A percentile compares a stretch with the other conserved stretches of the same genome.
These are phyloP conservation scores for Mortierella claussenii DNA, from an alignment of 192 early-diverging fungal species.

Conservation along the genomic window DNA sequence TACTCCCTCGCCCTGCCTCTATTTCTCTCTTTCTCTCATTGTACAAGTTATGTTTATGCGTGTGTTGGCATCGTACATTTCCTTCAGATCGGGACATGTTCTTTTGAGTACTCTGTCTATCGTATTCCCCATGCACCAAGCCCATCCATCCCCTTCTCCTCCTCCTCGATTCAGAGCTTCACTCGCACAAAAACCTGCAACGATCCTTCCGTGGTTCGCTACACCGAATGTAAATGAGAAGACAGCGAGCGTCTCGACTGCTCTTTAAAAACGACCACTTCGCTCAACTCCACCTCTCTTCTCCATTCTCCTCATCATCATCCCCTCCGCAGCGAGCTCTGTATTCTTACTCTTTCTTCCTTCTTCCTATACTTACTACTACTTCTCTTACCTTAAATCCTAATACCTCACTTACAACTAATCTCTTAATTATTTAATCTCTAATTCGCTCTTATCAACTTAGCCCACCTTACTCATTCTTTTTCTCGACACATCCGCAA, in stretches of 20 bases:
- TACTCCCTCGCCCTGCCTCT: too few relatives aligned
- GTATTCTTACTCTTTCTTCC: not conserved
- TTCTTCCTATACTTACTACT: not conserved
- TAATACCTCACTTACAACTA: not conserved
- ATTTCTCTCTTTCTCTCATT: not conserved
- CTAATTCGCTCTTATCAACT: not conserved
- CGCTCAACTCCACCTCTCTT: not conserved
- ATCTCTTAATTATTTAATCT: not conserved
- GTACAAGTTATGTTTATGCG: not conserved
- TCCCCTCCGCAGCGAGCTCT: not conserved
- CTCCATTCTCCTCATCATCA: not conserved
- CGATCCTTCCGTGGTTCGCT: not conserved
- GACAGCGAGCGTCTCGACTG: not conserved
- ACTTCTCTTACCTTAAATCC: not conserved
- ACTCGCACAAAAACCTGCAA: not conserved
- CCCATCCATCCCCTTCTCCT: not conserved
- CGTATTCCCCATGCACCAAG: not conserved
- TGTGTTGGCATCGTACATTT: not conserved
- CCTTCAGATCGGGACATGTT: constrained; percentile 11
- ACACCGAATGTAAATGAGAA: not conserved
- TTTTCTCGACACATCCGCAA: not conserved
- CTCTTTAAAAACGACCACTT: not conserved
- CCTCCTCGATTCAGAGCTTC: not conserved
- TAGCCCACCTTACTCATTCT: not conserved
- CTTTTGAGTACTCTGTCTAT: not conserved